Evolutionary conservation across 768 basidiomycete species (phyloP).

Genomic region (Ramaria sp.): DNA sequence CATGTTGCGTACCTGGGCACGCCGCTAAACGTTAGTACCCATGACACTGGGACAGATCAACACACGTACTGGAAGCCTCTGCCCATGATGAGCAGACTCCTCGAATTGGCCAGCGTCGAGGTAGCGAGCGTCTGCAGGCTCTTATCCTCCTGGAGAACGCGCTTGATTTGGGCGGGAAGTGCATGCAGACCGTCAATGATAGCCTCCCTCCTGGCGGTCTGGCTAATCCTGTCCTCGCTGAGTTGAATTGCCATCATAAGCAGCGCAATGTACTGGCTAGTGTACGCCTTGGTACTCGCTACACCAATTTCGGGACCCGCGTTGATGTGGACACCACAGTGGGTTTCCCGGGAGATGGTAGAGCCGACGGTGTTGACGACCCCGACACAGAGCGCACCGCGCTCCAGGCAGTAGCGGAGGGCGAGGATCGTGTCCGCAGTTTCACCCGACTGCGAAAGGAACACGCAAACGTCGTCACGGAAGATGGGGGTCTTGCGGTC

Average conservation of each 20-base stretch:
- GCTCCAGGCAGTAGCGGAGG: slow-evolving; percentile 90
- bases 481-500: slow-evolving; percentile 99
- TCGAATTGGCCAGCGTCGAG: slow-evolving; percentile 65
- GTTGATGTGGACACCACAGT: slow-evolving; percentile 99
- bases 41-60: slow-evolving; percentile 5
- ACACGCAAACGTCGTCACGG: slow-evolving; percentile 94
- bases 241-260: slow-evolving; percentile 98
- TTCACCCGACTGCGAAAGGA: slow-evolving; percentile 96
- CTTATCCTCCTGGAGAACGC: slow-evolving; percentile 71
- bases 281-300: slow-evolving; percentile 98
- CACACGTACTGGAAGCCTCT: slow-evolving; percentile 83
- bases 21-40: background rate
- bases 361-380: slow-evolving; percentile 99
- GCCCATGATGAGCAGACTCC: slow-evolving; percentile 92
- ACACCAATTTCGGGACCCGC: slow-evolving; percentile 99
- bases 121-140: slow-evolving; percentile 72
- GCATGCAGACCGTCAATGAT: slow-evolving; percentile 90
- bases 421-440: slow-evolving; percentile 97
- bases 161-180: slow-evolving; percentile 84
- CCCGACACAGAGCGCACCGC: slow-evolving; percentile 93
- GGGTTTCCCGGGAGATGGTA: slow-evolving; percentile 94
- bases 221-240: slow-evolving; percentile 92
- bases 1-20: slow-evolving; percentile 76
- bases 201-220: slow-evolving; percentile 79
- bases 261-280: slow-evolving; percentile 96